These are phyloP conservation scores for Phycomyces nitens DNA, from an alignment of 192 early-diverging fungal genomes.

Conservation along the genomic window DNA sequence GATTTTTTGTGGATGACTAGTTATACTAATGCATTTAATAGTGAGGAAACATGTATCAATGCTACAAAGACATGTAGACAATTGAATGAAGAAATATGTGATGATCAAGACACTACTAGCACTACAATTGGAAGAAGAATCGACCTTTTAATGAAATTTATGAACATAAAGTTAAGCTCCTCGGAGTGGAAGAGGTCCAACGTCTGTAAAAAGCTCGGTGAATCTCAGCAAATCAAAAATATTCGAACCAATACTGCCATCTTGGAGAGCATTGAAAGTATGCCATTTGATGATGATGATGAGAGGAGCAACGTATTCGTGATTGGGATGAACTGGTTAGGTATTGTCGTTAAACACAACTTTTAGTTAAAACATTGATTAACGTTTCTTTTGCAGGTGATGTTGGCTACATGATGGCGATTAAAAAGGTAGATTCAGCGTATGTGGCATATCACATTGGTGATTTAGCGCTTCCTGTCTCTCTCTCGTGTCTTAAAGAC, in stretches of 20 bases:
- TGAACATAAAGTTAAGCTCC: constrained; percentile 2
- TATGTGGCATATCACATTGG: constrained; percentile 4
- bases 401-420: not conserved
- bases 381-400: not conserved
- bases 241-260: constrained; percentile 2
- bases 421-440: constrained; percentile 3
- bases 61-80: too few species aligned
- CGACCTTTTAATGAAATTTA: not conserved
- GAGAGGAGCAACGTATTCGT: not conserved
- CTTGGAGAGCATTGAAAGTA: constrained; percentile 1
- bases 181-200: constrained; percentile 5
- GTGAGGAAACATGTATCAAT: too few species aligned
- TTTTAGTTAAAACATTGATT: constrained; percentile 7
- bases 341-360: constrained; percentile 5
- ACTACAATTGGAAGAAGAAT: constrained; percentile 10
- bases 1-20: too few species aligned
- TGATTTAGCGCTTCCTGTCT: constrained; percentile 7
- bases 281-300: not conserved
- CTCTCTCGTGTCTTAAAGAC: constrained; percentile 1
- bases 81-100: too few species aligned
- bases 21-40: too few species aligned
- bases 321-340: not conserved
- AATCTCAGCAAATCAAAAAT: constrained; percentile 6
- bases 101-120: too few species aligned
- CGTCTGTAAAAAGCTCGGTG: constrained; percentile 2